These are phyloP conservation scores for Royoungia palumana DNA, from an alignment of 768 basidiomycete species.

Conservation along the genomic window DNA sequence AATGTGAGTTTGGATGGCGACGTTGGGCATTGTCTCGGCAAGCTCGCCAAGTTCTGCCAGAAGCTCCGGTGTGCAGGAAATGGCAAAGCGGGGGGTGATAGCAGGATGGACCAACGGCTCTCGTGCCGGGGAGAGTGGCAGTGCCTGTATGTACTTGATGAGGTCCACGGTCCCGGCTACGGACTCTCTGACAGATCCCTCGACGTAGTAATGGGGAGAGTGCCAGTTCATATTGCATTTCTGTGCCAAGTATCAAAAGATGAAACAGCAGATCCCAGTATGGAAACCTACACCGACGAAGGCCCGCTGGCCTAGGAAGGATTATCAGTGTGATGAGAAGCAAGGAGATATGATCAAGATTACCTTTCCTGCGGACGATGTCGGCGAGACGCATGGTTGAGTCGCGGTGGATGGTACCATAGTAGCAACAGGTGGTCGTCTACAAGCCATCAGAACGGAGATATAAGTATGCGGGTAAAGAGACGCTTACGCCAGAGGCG, in stretches of 20 bases:
- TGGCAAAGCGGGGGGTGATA: slow-evolving; percentile 94
- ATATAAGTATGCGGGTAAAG: neutral
- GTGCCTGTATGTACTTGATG: slow-evolving; percentile 63
- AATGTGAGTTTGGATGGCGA: slow-evolving; percentile 91
- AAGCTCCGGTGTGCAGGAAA: slow-evolving; percentile 77
- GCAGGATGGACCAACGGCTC: slow-evolving; percentile 80
- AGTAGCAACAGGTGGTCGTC: slow-evolving; percentile 96
- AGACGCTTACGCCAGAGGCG: slow-evolving; percentile 63
- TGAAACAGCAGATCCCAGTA: neutral
- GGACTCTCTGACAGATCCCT: slow-evolving; percentile 58
- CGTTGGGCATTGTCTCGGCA: slow-evolving; percentile 51
- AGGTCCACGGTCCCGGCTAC: slow-evolving; percentile 59
- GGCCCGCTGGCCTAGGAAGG: slow-evolving; percentile 66
- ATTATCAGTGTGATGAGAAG: slow-evolving; percentile 5
- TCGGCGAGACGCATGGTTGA: slow-evolving; percentile 81
- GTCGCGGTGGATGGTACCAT: slow-evolving; percentile 76
- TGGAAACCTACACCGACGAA: slow-evolving; percentile 70
- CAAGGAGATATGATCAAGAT: slow-evolving; percentile 10
- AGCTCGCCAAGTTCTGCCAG: slow-evolving; percentile 58
- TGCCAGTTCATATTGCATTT: slow-evolving; percentile 54
- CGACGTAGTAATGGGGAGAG: slow-evolving; percentile 64
- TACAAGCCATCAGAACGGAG: slow-evolving; percentile 6
- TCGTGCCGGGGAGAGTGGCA: slow-evolving; percentile 37
- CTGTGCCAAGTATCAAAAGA: slow-evolving; percentile 15
- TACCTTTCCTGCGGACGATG: slow-evolving; percentile 60